Base-by-base conservation (phyloP, 139 green algal genomes). In the Desmodesmus armatus region DNA sequence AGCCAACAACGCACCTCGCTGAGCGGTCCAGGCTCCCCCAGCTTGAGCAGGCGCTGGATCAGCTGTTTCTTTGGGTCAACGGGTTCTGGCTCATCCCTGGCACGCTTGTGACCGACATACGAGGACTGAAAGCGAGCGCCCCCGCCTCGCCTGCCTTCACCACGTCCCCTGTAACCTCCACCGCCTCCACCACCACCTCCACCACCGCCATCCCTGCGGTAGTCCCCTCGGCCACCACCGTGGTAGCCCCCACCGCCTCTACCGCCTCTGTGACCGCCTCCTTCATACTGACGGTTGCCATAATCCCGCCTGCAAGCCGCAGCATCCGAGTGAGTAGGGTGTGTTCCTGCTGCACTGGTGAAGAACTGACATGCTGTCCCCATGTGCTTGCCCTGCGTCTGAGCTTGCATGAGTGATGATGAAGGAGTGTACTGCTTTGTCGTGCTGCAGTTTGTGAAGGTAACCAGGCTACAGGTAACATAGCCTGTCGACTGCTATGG, bases 51-150 rank as follows among this genome's bases (percentile, higher is more conserved):
- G 29, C 83, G 79, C 0, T 40, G 58, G n/a, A 91, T 80, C 15
- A 91, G 76, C 53, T 85, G 53, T 27, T 86, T 82, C 80, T 87
- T 87, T 5, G 82, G 80, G 55, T 87, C 84, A 21, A 62, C 31
- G 9, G 79, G 74, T n/a, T 70, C 65, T 1, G 37, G 25, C 19
- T 91, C 85, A 2, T 91, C 88, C 3, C 88, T 41, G 0, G 82
- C 82, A 2, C 88, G 85, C 44, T 89, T 91, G 27, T 84, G 47
- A 43, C 85, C 85, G 21, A 91, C 77, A 65, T 79, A 91, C 76
- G 74, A 86, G 53, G 78, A 74, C 74, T 91, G 87, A 66, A 88
- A 85, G 33, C 76, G 66, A n/a, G 53, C 44, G 3, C 49, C 47
- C 1, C 62, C 69, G 21, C 44, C 58, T n/a, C n/a, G n/a, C 4